phyloP scores from a whole-genome alignment of 2,329 filamentous ascomycete species.

The Ceratocystis cacaofunesta region DNA sequence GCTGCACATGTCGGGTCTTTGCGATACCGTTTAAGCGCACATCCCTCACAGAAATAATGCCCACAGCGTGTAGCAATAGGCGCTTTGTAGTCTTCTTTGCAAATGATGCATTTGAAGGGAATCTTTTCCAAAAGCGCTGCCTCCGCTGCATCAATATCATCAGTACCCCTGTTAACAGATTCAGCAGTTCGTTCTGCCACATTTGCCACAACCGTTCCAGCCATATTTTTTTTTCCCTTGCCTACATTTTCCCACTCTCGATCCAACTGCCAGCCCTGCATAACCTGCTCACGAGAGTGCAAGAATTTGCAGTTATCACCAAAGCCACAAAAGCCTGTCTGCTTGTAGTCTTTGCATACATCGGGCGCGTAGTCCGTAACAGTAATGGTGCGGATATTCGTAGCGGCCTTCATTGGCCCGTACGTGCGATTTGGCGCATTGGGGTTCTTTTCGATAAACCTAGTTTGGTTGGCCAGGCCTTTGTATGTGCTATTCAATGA shows the following conservation, averaged over 20 bases:
- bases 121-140: slow-evolving; percentile 66
- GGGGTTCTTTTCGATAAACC: slow-evolving; percentile 68
- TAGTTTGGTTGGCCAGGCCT: slow-evolving; percentile 55
- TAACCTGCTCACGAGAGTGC: slow-evolving; percentile 63
- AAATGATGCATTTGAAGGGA: slow-evolving; percentile 81
- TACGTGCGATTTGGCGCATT: slow-evolving; percentile 55
- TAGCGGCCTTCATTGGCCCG: slow-evolving; percentile 74
- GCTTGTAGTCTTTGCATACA: slow-evolving; percentile 88
- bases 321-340: slow-evolving; percentile 52
- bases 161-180: slow-evolving; percentile 26
- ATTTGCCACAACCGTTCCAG: slow-evolving; percentile 46
- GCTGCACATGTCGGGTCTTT: slow-evolving; percentile 77
- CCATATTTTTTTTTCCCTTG: slow-evolving; percentile 50
- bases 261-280: slow-evolving; percentile 91
- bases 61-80: slow-evolving; percentile 82
- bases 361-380: slow-evolving; percentile 84
- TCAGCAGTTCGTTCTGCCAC: slow-evolving; percentile 32
- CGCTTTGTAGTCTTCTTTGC: slow-evolving; percentile 59
- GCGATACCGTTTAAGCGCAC: slow-evolving; percentile 72
- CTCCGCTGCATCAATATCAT: slow-evolving; percentile 34
- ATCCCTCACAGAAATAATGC: slow-evolving; percentile 90
- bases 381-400: slow-evolving; percentile 82
- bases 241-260: slow-evolving; percentile 79
- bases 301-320: slow-evolving; percentile 70
- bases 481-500: slow-evolving; percentile 49